These are phyloP conservation scores for Acacia acuminata DNA, from an alignment of 306 rosid genomes.

Conservation along the genomic window DNA sequence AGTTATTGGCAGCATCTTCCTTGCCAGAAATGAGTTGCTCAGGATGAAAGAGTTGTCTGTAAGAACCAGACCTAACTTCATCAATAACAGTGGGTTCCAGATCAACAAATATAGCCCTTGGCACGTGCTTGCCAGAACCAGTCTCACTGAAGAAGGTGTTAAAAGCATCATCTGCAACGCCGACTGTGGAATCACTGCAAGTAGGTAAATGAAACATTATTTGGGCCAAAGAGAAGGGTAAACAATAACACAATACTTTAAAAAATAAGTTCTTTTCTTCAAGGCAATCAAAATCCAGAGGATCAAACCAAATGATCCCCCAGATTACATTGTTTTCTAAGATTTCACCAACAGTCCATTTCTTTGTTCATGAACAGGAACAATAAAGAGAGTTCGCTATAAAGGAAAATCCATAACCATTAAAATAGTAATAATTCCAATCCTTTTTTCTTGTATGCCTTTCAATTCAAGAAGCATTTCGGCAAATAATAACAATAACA, in stretches of 20 bases:
- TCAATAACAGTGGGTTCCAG: constrained; percentile 73
- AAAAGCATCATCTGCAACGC: constrained; percentile 54
- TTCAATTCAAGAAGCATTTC: background rate
- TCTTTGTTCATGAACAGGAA: constrained; percentile 20
- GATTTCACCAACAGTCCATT: background rate
- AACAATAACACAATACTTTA: background rate
- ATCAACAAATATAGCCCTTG: constrained; percentile 77
- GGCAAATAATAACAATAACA: background rate
- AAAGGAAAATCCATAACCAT: constrained; percentile 10
- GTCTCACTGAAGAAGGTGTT: constrained; percentile 78
- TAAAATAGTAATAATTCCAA: background rate
- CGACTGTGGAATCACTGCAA: constrained; percentile 59
- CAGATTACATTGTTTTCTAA: background rate
- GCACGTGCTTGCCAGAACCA: constrained; percentile 67
- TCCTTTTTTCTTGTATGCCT: background rate
- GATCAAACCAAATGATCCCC: background rate
- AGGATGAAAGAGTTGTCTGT: constrained; percentile 72
- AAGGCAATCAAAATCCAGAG: constrained; percentile 17
- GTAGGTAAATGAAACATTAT: constrained; percentile 30
- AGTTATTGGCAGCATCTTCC: constrained; percentile 85
- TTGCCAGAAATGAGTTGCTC: constrained; percentile 75
- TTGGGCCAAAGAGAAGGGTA: constrained; percentile 7
- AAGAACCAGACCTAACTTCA: constrained; percentile 64
- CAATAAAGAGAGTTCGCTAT: background rate
- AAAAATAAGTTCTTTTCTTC: constrained; percentile 4